Conservation (phyloP, 1,284 basidiomycete species). For the Tetrapyrgos nigripes region DNA sequence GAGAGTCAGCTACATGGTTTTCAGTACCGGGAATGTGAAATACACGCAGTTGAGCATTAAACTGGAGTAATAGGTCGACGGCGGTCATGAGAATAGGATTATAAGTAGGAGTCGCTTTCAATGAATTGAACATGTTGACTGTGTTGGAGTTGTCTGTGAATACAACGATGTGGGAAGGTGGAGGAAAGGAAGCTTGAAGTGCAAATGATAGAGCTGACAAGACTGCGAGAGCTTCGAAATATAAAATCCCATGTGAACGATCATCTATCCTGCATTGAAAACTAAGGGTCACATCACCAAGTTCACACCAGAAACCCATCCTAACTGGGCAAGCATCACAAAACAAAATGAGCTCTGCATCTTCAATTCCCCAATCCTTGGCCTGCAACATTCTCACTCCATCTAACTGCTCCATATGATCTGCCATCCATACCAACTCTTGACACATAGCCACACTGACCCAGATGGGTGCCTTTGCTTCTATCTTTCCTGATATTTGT, state of each 20-base stretch:
- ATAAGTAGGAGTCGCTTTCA: too few species aligned
- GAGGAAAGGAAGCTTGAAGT: slow-evolving; percentile 23
- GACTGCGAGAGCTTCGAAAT: too few species aligned
- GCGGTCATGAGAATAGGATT: too few species aligned
- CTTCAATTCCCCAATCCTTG: background rate
- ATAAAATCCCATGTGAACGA: slow-evolving; percentile 29
- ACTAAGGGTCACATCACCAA: too few species aligned
- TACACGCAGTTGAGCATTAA: slow-evolving; percentile 25
- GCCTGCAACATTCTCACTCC: background rate
- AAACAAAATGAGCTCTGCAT: background rate
- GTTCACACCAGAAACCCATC: background rate
- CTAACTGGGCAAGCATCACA: background rate
- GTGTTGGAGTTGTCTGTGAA: slow-evolving; percentile 35
- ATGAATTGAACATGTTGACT: slow-evolving; percentile 27
- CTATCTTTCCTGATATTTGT: slow-evolving; percentile 14
- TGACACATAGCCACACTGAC: background rate
- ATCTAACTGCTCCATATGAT: background rate
- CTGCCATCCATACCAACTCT: background rate
- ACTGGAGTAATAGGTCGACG: slow-evolving; percentile 19
- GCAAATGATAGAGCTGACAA: slow-evolving; percentile 30
- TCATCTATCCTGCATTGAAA: background rate
- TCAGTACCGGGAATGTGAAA: slow-evolving; percentile 28
- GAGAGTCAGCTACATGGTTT: slow-evolving; percentile 31
- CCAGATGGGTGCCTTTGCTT: background rate
- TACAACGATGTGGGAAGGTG: slow-evolving; percentile 9